Base-by-base conservation (phyloP, 208 protist genomes). In the Trypanosoma conorhini region DNA sequence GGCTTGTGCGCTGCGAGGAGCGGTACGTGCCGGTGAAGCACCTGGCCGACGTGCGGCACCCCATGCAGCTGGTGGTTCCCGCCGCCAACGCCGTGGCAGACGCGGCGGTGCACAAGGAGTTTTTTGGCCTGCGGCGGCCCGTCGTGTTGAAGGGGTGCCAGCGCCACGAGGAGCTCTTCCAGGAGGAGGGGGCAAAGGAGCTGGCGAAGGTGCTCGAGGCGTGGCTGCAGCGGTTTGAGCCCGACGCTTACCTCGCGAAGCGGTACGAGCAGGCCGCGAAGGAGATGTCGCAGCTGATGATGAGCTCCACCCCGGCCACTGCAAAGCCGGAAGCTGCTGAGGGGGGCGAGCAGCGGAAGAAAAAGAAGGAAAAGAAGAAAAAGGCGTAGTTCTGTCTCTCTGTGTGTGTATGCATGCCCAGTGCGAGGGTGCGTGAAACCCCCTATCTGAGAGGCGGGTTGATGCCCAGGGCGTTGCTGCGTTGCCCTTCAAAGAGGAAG, bases 201-300 rank as follows among this genome's bases (percentile, higher is more conserved):
- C 62, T 96, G 31, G 86, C 81, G 0, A 80, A 75, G 28, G 81
- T 90, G 3, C 70, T 92, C 30, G 65, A 75, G 12, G 65, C 67
- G 62, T 96, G 91, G 88, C 63, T 96, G 77, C 80, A 83, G 62
- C 88, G 91, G 8, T 96, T 93, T 67, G 91, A 96, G 33, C 86
- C 80, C 10, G 91, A 96, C 56, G 67, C 76, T 8, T 74, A 87
- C 66, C 63, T 96, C 51, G 64, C 78, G 60, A 83, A 86, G 5
- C 78, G 87, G 40, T 96, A 89, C 63, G 83, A 93, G 68, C 87
- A 94, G 74, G 86, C 88, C 5, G 80, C 82, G 52, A 88, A 86
- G 77, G 88, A 96, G 70, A 90, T 94, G 86, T 33, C 46, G 30
- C 74, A 88, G 73, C 69, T 93, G 50, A 88, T 94, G 78, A 72